These are phyloP conservation scores for Apostasia ramifera DNA, from an alignment of 106 monocot species.

Conservation along the genomic window DNA sequence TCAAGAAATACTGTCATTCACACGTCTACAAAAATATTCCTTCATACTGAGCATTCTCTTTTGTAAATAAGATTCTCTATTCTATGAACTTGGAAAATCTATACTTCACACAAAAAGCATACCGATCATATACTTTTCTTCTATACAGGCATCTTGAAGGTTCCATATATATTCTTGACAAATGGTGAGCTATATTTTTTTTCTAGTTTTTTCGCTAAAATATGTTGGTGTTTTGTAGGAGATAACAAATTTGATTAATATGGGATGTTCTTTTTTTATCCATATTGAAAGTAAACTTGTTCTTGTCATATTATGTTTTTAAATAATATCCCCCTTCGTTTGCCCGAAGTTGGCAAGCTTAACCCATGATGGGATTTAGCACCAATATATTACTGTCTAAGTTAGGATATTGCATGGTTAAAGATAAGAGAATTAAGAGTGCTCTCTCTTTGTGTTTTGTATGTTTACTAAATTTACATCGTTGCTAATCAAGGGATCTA, in stretches of 20 bases:
- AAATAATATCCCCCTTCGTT: no score
- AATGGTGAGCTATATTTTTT: conserved; percentile 49
- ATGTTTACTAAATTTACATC: no score
- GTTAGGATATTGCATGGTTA: no score
- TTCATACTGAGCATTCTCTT: neutral
- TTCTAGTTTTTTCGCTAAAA: neutral
- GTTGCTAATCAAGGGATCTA: no score
- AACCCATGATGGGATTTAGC: no score
- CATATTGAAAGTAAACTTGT: conserved; percentile 2
- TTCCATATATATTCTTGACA: conserved; percentile 86
- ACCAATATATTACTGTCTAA: no score
- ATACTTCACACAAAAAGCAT: neutral
- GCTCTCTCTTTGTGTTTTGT: no score
- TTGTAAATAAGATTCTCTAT: neutral
- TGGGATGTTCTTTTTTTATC: no score
- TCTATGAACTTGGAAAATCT: neutral
- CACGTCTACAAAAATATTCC: no score
- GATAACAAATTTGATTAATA: neutral
- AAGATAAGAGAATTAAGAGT: no score
- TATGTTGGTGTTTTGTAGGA: neutral
- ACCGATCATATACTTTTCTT: conserved; percentile 2
- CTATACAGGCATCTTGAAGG: conserved; percentile 53
- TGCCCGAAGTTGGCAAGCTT: no score
- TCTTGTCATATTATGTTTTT: neutral
- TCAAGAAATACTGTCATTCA: no score